These are phyloP conservation scores for Scutellaria minor DNA, from an alignment of 257 asterid species.

Conservation along the genomic window DNA sequence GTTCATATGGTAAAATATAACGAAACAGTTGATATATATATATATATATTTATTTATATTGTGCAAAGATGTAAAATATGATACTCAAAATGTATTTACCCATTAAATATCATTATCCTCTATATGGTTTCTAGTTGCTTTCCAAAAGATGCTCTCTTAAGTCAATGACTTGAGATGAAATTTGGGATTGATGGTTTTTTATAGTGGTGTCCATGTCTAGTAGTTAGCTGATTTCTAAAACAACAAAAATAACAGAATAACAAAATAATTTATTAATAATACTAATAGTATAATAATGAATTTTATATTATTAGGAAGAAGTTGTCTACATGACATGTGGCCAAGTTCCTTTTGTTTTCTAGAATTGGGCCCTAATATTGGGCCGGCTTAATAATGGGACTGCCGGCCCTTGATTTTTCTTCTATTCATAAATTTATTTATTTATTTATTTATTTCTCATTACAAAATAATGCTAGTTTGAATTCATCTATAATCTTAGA, in stretches of 20 bases:
- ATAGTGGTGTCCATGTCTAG: constrained; percentile 39
- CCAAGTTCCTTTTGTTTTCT: constrained; percentile 12
- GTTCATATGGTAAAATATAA: too few relatives aligned
- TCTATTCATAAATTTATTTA: not conserved
- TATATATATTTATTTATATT: too few relatives aligned
- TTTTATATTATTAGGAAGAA: not conserved
- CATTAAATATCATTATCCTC: not conserved
- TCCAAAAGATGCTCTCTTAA: constrained; percentile 1
- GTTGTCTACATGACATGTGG: constrained; percentile 18
- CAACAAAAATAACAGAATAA: not conserved
- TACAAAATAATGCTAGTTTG: too few relatives aligned
- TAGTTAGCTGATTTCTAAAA: not conserved
- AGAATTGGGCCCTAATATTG: constrained; percentile 23
- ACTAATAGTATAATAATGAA: not conserved
- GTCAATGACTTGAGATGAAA: not conserved
- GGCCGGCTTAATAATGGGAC: constrained; percentile 18
- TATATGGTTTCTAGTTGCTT: not conserved
- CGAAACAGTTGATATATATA: too few relatives aligned
- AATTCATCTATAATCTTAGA: too few relatives aligned
- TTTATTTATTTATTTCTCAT: too few relatives aligned
- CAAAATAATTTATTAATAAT: not conserved
- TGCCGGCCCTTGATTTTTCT: constrained; percentile 15
- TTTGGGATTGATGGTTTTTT: constrained; percentile 8
- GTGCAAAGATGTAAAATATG: not conserved
- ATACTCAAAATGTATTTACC: not conserved